Evolutionary conservation across 352 stramenopile genomes (phyloP).

Genomic region (Blastocystis sp.): DNA sequence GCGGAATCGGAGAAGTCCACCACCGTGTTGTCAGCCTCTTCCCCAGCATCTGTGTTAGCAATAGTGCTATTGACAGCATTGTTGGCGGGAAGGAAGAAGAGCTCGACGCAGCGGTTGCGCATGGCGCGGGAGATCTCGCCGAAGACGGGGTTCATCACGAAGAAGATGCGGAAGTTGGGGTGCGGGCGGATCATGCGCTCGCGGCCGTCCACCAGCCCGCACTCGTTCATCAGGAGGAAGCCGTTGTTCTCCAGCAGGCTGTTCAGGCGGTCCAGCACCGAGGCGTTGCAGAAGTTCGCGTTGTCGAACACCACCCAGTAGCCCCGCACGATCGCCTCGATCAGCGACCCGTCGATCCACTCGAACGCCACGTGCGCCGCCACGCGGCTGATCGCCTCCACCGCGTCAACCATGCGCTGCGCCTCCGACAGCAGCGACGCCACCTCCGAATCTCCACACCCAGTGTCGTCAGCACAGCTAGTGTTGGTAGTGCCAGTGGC

Average conservation of each 20-base stretch:
- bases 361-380: constrained; percentile 81
- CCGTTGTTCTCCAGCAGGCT: constrained; percentile 94
- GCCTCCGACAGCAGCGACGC: background rate
- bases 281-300: constrained; percentile 96
- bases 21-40: background rate
- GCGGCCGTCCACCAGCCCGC: constrained; percentile 84
- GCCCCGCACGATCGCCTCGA: constrained; percentile 93
- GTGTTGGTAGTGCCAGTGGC: background rate
- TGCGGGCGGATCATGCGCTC: constrained; percentile 90
- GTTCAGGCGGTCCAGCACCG: constrained; percentile 98
- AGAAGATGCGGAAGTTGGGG: constrained; percentile 95
- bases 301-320: constrained; percentile 98
- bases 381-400: constrained; percentile 12
- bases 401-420: background rate
- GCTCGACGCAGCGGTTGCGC: constrained; percentile 98
- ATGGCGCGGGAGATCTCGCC: constrained; percentile 97
- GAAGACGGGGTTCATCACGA: constrained; percentile 92
- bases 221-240: constrained; percentile 96
- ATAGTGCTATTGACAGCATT: background rate
- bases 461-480: background rate
- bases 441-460: background rate
- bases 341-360: constrained; percentile 95
- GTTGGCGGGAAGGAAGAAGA: constrained; percentile 76
- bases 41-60: background rate
- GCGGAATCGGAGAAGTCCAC: background rate